Evolutionary conservation across 192 early-diverging fungal genomes (phyloP).

Genomic region (Coemansia sp.): DNA sequence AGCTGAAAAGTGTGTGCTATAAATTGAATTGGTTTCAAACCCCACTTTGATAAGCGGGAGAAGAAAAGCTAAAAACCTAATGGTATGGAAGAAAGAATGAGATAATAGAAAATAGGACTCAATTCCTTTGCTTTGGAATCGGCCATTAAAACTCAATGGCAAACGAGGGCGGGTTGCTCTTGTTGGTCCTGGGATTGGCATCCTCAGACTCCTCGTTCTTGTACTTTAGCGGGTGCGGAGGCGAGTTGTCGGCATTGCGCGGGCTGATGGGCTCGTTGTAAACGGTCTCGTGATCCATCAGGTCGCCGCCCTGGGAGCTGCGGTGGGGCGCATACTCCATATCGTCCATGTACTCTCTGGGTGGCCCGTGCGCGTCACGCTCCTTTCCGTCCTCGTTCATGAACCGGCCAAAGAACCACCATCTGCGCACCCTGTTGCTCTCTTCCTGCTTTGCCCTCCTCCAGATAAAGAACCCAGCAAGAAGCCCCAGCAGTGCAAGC

Average conservation of each 20-base stretch:
- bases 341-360: conserved; percentile 4
- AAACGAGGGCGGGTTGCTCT: not conserved
- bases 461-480: conserved; percentile 13
- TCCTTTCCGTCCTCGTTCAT: conserved; percentile 9
- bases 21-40: no score
- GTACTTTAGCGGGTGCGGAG: not conserved
- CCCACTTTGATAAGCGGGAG: no score
- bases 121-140: no score
- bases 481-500: conserved; percentile 14
- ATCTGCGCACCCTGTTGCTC: conserved; percentile 26
- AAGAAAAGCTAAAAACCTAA: not conserved
- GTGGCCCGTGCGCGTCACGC: not conserved
- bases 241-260: not conserved
- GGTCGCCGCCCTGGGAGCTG: not conserved
- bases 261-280: not conserved
- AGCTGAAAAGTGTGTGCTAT: no score
- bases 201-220: not conserved
- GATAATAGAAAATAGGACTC: no score
- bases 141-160: conserved; percentile 6
- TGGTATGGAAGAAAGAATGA: not conserved
- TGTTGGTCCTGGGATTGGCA: not conserved
- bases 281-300: conserved; percentile 1
- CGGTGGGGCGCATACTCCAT: conserved; percentile 5
- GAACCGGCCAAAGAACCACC: conserved; percentile 45
- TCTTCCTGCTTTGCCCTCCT: conserved; percentile 8